These are phyloP conservation scores for Suillus lakei DNA, from an alignment of 768 basidiomycete species.

Conservation along the genomic window DNA sequence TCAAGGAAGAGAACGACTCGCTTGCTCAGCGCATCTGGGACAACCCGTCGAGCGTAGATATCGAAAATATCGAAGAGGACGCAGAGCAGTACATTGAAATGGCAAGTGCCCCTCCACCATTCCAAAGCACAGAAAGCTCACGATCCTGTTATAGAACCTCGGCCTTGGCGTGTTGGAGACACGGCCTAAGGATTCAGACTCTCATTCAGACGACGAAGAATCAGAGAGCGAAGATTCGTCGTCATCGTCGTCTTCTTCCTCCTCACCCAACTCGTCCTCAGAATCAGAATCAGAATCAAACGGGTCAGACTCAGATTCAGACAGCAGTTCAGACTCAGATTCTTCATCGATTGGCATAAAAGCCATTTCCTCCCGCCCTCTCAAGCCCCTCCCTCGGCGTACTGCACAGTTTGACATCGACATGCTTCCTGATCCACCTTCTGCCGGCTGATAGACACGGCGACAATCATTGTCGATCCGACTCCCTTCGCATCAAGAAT, in stretches of 20 bases:
- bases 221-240: slow-evolving; percentile 7
- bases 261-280: slow-evolving; percentile 8
- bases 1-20: slow-evolving; percentile 66
- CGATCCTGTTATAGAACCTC: slow-evolving; percentile 51
- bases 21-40: slow-evolving; percentile 49
- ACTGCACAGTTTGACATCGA: slow-evolving; percentile 34
- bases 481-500: neutral
- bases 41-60: slow-evolving; percentile 66
- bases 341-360: slow-evolving; percentile 37
- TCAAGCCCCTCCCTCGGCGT: slow-evolving; percentile 53
- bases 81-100: slow-evolving; percentile 66
- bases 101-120: slow-evolving; percentile 41
- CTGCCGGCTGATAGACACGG: neutral
- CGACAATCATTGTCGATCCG: neutral
- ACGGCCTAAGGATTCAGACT: slow-evolving; percentile 16
- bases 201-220: slow-evolving; percentile 9
- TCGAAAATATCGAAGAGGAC: slow-evolving; percentile 61
- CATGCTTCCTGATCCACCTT: slow-evolving; percentile 23
- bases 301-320: slow-evolving; percentile 19
- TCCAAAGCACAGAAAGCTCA: neutral
- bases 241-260: neutral
- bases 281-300: slow-evolving; percentile 2
- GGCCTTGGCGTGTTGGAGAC: slow-evolving; percentile 66
- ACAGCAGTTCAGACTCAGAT: slow-evolving; percentile 18
- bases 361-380: slow-evolving; percentile 46